Base-by-base conservation (phyloP, 2,329 filamentous ascomycete species). In the Pseudodiploospora longispora region DNA sequence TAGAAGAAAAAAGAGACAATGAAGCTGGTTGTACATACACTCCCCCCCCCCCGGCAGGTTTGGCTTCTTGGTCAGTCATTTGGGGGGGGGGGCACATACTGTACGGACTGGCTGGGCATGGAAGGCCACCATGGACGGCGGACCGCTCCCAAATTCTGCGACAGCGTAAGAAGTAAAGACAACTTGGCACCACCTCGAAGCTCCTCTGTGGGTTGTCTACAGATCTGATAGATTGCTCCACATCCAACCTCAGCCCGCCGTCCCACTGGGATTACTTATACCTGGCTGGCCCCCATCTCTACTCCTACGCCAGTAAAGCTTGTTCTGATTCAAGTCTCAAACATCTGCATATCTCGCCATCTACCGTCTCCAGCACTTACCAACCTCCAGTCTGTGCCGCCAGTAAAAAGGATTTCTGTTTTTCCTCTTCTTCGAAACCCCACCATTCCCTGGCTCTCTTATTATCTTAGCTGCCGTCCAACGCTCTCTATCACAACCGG, bases 171-270 rank as follows among this genome's bases (percentile, higher is more conserved):
- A 34, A 34, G 19, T 19, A 19, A 19, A 19, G 19, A 19, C 19
- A 19, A 19, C 19, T 19, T 19, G 19, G 19, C 19, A 19, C 19
- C 19, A 19, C 19, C 19, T 19, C 19, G 19, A 19, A 19, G 19
- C 19, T 19, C 19, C 19, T 19, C 19, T 19, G 19, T 19, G 19
- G 19, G 19, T 19, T 48, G 37, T 44, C 38, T 35, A 36, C 50
- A 52, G 50, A 52, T 55, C 50, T 48, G 48, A 55, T 53, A 40
- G 50, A 41, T 47, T 41, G 41, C 41, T 44, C 45, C 45, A 47
- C 45, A 44, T 38, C 45, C 35, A 44, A 40, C 43, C 29, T 43
- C 38, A 40, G 29, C 41, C 42, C 42, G 42, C 41, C 32, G n/a
- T 38, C 38, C 37, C 31, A n/a, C 28, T n/a, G 40, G 36, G 38